Evolutionary conservation across 192 early-diverging fungal species (phyloP), one percentile per base, ranked within the genome.

Genomic region (Bifiguratus adelaidae): DNA sequence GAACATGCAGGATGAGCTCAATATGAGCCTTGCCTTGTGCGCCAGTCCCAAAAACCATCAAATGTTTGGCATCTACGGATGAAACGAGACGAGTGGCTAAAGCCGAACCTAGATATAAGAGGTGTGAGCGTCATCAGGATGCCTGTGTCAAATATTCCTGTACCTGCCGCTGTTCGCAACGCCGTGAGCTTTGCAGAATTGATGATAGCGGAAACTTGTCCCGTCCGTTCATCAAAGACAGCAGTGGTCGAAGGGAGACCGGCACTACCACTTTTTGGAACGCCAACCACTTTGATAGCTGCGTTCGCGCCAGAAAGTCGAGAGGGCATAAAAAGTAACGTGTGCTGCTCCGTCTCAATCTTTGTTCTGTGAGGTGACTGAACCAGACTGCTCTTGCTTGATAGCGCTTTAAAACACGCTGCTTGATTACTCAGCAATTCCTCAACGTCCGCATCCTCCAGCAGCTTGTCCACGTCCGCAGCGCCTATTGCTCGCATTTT

Each of bases 11-110:
- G 40, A 76, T 50, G 35, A 76, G 40, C 22, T 76, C 67, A 16
- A 76, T 55, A 44, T 76, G 73, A 2, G 69, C 44, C 20, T 59
- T 55, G 12, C 58, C 57, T 48, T 76, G 73, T 5, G 73, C 70
- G 18, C 73, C 73, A 3, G 73, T 58, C 26, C 73, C 73, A 52
- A 76, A 67, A 7, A 74, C 47, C 3, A 72, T 50, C 47, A 76
- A 30, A 3, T 60, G 54, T 15, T 63, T 49, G 0, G 48, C 35
- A 4, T 43, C 25, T 2, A 34, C 35, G n/a, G 44, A 9, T 2
- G 52, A 42, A 57, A 68, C 38, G 63, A 44, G 33, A 37, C 50
- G 60, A 0, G 69, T 71, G 11, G 73, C 69, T 6, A 76, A 43
- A 3, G 67, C 73, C 13, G 66, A 71, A 13, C 66, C 69, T 49